A percentile compares a stretch with the other conserved stretches of the same genome.
These are phyloP conservation scores for Verbena officinalis DNA, from an alignment of 257 asterid species.

Conservation along the genomic window DNA sequence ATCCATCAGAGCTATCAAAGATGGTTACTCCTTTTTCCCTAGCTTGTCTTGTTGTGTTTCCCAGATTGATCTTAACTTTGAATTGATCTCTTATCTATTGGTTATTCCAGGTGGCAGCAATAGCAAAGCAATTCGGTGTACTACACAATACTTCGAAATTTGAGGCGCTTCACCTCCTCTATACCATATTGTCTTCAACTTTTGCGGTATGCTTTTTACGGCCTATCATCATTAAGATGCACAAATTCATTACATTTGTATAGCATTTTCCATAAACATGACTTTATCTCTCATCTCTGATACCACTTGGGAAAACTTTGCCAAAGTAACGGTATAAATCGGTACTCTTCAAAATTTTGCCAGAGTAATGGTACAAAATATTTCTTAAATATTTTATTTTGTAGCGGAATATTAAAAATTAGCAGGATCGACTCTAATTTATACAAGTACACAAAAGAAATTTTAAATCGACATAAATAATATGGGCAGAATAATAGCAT, in stretches of 20 bases:
- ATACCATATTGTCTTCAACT: slow-evolving; percentile 62
- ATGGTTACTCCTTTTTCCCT: slow-evolving; percentile 48
- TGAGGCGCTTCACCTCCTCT: slow-evolving; percentile 83
- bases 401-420: too few species aligned
- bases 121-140: slow-evolving; percentile 76
- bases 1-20: slow-evolving; percentile 62
- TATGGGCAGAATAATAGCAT: too few species aligned
- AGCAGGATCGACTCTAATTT: too few species aligned
- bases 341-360: too few species aligned
- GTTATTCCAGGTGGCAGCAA: slow-evolving; percentile 69
- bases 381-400: too few species aligned
- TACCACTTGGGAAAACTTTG: too few species aligned
- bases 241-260: neutral
- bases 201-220: slow-evolving; percentile 54
- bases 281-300: neutral
- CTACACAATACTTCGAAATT: slow-evolving; percentile 80
- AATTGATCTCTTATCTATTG: slow-evolving; percentile 17
- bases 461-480: too few species aligned
- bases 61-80: slow-evolving; percentile 4
- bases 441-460: too few species aligned
- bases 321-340: too few species aligned
- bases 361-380: slow-evolving; percentile 12
- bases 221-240: neutral
- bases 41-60: slow-evolving; percentile 14
- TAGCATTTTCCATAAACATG: neutral